Base-by-base conservation (phyloP, 371 early-diverging fungal species). In the Lichtheimia ornata region DNA sequence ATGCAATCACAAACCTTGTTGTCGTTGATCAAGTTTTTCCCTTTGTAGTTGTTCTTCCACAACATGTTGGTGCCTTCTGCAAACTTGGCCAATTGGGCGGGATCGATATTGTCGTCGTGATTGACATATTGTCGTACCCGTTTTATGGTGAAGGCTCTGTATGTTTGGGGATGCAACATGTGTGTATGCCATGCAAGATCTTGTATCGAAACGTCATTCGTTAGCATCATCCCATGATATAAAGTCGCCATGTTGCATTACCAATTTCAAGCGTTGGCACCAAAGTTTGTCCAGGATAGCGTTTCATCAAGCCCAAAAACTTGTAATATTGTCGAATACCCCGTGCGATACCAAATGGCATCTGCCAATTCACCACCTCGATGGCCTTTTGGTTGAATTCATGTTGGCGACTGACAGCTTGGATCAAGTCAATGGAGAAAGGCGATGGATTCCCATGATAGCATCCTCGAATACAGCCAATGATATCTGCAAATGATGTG, bases 101-200 rank as follows among this genome's bases (percentile, higher is more conserved):
- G 71, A 3, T 69, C 69, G 17, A 80, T 73, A 0, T 74, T 74
- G 35, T 80, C 80, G 43, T 80, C 80, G n/a, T 80, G 80, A 53
- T 76, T 80, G 35, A 80, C 41, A 25, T 74, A 74, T 0, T 69
- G 67, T 0, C 67, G 60, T 35, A 70, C 63, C 41, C 66, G 64
- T 4, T 51, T 41, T 17, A 74, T 54, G 11, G 73, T 71, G 50
- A 67, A 76, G 6, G 67, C 67, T 1, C 77, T 69, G 43, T 80
- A 80, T 14, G 58, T 42, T 0, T 45, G 42, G 5, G 75, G 73
- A 5, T 65, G 62, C n/a, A 80, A 68, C 80, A 80, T 80, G 45
- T 80, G 80, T 5, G 77, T 74, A 50, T 80, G 80, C 80, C 80
- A 76, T 1, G 74, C 76, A 9, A 35, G 35, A 9, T 35, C 35